Evolutionary conservation across 768 basidiomycete species (phyloP).

Genomic region (Floccularia luteovirens): DNA sequence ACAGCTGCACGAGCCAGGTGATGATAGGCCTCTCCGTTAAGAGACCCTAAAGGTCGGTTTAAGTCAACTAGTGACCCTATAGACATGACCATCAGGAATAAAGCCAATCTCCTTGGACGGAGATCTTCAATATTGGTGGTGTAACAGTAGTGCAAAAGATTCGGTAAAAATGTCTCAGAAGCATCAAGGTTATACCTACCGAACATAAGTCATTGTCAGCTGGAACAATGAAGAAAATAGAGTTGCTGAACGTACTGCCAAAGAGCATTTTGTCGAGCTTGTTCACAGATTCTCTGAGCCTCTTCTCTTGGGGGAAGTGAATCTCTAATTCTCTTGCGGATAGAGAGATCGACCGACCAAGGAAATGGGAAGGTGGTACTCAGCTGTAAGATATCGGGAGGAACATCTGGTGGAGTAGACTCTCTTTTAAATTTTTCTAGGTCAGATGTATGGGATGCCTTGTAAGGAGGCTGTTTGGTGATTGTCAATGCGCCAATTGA

Average conservation of each 20-base stretch:
- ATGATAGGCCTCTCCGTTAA: conserved; percentile 58
- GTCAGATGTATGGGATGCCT: conserved; percentile 10
- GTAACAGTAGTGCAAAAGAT: conserved; percentile 64
- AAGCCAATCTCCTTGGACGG: conserved; percentile 58
- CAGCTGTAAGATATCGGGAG: conserved; percentile 45
- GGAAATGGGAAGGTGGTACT: conserved; percentile 67
- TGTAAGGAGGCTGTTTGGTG: conserved; percentile 1
- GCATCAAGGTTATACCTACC: conserved; percentile 60
- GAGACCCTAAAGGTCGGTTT: conserved; percentile 42
- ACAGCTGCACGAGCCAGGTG: conserved; percentile 59
- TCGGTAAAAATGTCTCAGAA: conserved; percentile 63
- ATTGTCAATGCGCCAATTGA: conserved; percentile 2
- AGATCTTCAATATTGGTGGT: conserved; percentile 49
- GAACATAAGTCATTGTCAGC: conserved; percentile 6
- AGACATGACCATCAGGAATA: conserved; percentile 66
- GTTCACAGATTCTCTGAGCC: conserved; percentile 52
- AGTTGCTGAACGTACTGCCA: conserved; percentile 49
- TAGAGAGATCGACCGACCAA: conserved; percentile 55
- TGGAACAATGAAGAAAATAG: conserved; percentile 7
- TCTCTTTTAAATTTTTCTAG: conserved; percentile 9
- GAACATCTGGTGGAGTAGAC: conserved; percentile 27
- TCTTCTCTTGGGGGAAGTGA: conserved; percentile 53
- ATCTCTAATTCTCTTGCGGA: conserved; percentile 56
- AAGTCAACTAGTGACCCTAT: conserved; percentile 68
- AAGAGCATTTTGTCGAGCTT: conserved; percentile 59